Conservation (phyloP, 1,139 yeast species). For the Petasospora rhodanensis region DNA sequence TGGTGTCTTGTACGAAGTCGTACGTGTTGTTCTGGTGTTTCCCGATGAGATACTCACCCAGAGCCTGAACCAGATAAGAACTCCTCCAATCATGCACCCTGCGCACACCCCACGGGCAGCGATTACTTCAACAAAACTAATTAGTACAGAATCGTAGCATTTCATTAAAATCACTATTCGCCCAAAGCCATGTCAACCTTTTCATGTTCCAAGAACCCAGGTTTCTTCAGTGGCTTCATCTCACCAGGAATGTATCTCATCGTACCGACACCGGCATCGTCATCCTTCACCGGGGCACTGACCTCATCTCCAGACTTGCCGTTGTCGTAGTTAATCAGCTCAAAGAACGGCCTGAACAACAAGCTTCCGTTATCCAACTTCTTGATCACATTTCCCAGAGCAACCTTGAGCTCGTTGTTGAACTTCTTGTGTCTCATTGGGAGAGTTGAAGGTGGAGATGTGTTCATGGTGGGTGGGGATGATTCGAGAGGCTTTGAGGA, state of each 20-base stretch:
- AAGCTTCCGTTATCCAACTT: conserved; percentile 22
- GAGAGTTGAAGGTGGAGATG: conserved; percentile 1
- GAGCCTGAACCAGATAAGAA: too few species aligned
- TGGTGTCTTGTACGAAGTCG: too few species aligned
- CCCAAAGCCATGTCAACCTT: conserved; percentile 13
- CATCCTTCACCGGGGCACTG: too few species aligned
- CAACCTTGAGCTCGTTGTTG: conserved; percentile 18
- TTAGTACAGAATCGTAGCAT: too few species aligned
- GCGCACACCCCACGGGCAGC: too few species aligned
- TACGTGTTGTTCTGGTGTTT: too few species aligned
- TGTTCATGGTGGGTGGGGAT: too few species aligned
- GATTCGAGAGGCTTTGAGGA: not conserved
- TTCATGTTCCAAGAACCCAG: conserved; percentile 17
- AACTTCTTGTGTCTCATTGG: conserved; percentile 19
- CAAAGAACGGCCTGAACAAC: conserved; percentile 25
- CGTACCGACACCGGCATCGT: too few species aligned
- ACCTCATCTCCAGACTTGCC: conserved; percentile 1
- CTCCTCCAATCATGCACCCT: too few species aligned
- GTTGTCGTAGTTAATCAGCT: conserved; percentile 16
- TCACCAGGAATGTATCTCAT: conserved; percentile 15
- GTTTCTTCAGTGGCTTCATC: conserved; percentile 12
- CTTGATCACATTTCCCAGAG: conserved; percentile 22
- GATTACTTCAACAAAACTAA: too few species aligned
- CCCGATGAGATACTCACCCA: too few species aligned
- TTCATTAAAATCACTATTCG: too few species aligned